phyloP scores from a whole-genome alignment of 768 basidiomycete genomes.

The Kwoniella dejecticola region DNA sequence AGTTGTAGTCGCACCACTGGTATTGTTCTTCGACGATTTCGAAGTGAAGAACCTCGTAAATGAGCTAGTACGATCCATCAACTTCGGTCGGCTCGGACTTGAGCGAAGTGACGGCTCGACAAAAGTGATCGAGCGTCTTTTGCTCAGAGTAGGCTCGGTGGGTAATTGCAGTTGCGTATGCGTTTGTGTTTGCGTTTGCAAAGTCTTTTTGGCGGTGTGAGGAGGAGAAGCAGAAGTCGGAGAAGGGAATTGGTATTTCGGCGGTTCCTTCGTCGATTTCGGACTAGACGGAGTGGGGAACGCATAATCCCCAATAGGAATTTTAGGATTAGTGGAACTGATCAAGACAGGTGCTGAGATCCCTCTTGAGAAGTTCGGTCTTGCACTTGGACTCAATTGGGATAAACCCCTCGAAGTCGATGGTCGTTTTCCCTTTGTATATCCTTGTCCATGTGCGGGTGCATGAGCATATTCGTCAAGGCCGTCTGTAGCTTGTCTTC shows the following conservation, averaged over 20 bases:
- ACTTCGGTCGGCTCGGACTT: constrained; percentile 1
- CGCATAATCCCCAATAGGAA: not conserved
- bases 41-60: constrained; percentile 22
- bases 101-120: constrained; percentile 8
- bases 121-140: constrained; percentile 16
- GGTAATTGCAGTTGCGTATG: too few species aligned
- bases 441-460: not conserved
- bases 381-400: not conserved
- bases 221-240: not conserved
- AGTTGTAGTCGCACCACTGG: not conserved
- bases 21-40: constrained; percentile 1
- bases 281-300: too few species aligned
- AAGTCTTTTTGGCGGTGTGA: not conserved
- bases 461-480: too few species aligned
- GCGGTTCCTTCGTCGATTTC: not conserved
- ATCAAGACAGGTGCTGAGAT: not conserved
- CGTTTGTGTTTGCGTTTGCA: not conserved
- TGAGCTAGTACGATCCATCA: constrained; percentile 10
- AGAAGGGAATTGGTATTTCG: not conserved
- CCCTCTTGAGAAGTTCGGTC: constrained; percentile 2
- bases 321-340: not conserved
- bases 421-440: not conserved
- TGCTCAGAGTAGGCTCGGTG: not conserved
- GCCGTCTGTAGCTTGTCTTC: not conserved
- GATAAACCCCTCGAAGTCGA: not conserved